These are phyloP conservation scores for Iris macrosiphon DNA, from an alignment of 106 monocot species.

Conservation along the genomic window DNA sequence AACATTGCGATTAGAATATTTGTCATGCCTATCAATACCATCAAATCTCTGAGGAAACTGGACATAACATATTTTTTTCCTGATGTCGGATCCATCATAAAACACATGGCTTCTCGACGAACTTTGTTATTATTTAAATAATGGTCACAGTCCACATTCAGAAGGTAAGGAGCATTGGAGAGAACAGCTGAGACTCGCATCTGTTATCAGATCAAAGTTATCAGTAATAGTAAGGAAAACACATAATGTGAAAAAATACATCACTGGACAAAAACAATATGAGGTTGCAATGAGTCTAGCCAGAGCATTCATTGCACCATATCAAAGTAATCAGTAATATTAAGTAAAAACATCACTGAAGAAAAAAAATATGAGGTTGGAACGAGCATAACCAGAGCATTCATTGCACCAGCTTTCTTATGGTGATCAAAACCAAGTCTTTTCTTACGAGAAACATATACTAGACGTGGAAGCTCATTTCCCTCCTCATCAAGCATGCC, in stretches of 20 bases:
- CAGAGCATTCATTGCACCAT: too few species aligned
- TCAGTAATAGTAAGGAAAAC: slow-evolving; percentile 14
- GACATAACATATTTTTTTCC: slow-evolving; percentile 74
- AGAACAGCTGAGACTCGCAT: slow-evolving; percentile 71
- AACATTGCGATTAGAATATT: slow-evolving; percentile 80
- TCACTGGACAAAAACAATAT: not conserved
- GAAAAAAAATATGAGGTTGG: too few species aligned
- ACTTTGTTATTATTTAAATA: slow-evolving; percentile 87
- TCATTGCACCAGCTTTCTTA: slow-evolving; percentile 94
- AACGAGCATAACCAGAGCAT: slow-evolving; percentile 54
- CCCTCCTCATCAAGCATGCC: slow-evolving; percentile 28
- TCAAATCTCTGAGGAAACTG: slow-evolving; percentile 92
- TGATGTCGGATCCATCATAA: slow-evolving; percentile 67
- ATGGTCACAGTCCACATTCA: slow-evolving; percentile 90
- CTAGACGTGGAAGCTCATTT: slow-evolving; percentile 43
- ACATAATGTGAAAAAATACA: not conserved
- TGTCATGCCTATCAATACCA: slow-evolving; percentile 70
- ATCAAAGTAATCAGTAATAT: too few species aligned
- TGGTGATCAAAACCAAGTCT: slow-evolving; percentile 80
- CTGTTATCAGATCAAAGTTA: slow-evolving; percentile 20
- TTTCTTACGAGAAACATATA: slow-evolving; percentile 85
- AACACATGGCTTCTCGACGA: slow-evolving; percentile 83
- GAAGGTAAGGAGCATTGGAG: slow-evolving; percentile 71
- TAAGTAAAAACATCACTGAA: too few species aligned
- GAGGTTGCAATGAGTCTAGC: too few species aligned